Conservation (phyloP, 306 rosid genomes). For the Rosa lucieae region DNA sequence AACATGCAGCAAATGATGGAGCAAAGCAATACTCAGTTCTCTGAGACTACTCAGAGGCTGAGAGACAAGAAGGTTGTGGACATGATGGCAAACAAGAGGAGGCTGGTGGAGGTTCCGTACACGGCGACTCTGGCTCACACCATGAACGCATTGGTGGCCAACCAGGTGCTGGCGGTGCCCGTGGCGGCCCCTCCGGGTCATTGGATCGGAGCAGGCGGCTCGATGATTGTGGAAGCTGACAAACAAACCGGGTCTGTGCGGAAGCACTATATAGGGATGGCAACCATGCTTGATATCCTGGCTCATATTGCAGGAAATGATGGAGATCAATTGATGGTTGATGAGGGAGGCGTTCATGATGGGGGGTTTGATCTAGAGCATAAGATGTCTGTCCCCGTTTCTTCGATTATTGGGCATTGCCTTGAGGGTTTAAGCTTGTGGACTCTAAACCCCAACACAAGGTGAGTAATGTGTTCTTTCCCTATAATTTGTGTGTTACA, state of each 20-base stretch:
- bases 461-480: slow-evolving; percentile 33
- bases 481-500: neutral
- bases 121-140: slow-evolving; percentile 76
- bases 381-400: slow-evolving; percentile 63
- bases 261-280: slow-evolving; percentile 91
- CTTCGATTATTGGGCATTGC: slow-evolving; percentile 68
- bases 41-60: slow-evolving; percentile 24
- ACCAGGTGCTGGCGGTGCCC: slow-evolving; percentile 69
- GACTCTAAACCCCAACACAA: slow-evolving; percentile 81
- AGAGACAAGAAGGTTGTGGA: slow-evolving; percentile 59
- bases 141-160: slow-evolving; percentile 71
- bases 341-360: neutral
- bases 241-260: slow-evolving; percentile 56
- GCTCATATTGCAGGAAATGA: slow-evolving; percentile 75
- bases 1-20: slow-evolving; percentile 40
- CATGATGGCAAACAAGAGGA: slow-evolving; percentile 51
- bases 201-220: slow-evolving; percentile 92
- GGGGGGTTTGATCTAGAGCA: slow-evolving; percentile 49
- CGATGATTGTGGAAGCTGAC: slow-evolving; percentile 83
- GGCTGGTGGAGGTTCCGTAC: slow-evolving; percentile 88
- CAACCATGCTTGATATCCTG: slow-evolving; percentile 82
- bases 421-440: slow-evolving; percentile 80
- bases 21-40: slow-evolving; percentile 17
- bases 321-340: slow-evolving; percentile 24
- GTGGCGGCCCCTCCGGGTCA: slow-evolving; percentile 96